A percentile compares a stretch with the other conserved stretches of the same genome.
These are phyloP conservation scores for Persicaria maculosa DNA, from an alignment of 148 eudicot species.

Conservation along the genomic window DNA sequence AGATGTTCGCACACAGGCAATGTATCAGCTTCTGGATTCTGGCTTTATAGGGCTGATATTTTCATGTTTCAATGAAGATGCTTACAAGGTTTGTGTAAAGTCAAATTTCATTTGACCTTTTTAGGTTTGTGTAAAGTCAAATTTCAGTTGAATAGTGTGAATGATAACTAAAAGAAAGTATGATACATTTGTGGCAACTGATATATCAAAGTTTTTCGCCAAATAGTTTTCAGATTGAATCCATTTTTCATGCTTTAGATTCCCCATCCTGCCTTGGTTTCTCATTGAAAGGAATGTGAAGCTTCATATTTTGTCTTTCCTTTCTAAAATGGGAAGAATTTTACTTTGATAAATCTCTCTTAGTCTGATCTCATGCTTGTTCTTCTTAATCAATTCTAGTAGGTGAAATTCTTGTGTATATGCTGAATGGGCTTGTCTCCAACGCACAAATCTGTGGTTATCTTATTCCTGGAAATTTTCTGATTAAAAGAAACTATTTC, in stretches of 20 bases:
- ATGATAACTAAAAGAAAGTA: not conserved
- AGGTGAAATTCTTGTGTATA: too few relatives aligned
- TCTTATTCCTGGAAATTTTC: not conserved
- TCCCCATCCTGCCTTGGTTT: not conserved
- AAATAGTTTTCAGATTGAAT: not conserved
- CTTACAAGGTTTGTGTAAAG: constrained; percentile 57
- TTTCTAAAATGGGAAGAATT: not conserved
- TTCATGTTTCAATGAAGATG: constrained; percentile 98
- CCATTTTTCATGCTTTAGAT: not conserved
- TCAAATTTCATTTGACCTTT: constrained; percentile 3
- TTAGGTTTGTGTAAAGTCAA: too few relatives aligned
- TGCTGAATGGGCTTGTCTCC: too few relatives aligned
- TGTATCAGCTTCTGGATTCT: constrained; percentile 98
- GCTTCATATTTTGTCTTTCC: not conserved
- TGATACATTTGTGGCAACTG: not conserved
- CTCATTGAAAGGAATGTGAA: too few relatives aligned
- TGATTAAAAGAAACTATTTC: not conserved
- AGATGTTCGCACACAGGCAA: constrained; percentile 99
- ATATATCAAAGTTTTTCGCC: not conserved
- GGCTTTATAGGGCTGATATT: constrained; percentile 98
- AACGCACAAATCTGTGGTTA: not conserved
- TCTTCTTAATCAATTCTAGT: not conserved
- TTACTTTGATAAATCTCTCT: not conserved
- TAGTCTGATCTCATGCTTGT: not conserved
- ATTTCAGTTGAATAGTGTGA: not conserved